Evolutionary conservation across 176 grass and related monocot genomes (phyloP).

Genomic region (Cymbopogon citratus): DNA sequence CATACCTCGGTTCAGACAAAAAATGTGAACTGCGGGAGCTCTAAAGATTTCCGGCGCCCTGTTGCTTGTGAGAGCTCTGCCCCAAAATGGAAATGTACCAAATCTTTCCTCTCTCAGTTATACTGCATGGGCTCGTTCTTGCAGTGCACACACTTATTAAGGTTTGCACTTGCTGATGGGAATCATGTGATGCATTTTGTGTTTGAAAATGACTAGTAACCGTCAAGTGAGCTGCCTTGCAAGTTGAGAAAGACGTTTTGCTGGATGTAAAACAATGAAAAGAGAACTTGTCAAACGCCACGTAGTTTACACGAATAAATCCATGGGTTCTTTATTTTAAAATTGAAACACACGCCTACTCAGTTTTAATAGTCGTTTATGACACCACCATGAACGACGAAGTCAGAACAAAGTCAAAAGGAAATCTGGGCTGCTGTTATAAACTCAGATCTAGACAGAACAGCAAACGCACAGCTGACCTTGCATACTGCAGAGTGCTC

Average conservation of each 20-base stretch:
- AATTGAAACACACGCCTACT: neutral
- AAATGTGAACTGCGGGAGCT: slow-evolving; percentile 1
- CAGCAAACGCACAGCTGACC: slow-evolving; percentile 13
- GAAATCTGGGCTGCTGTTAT: neutral
- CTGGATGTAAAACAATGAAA: neutral
- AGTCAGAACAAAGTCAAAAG: slow-evolving; percentile 6
- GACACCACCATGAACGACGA: neutral
- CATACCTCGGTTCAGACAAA: neutral
- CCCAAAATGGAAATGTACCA: neutral
- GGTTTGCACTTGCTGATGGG: neutral
- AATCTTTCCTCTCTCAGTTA: neutral
- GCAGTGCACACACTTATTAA: neutral
- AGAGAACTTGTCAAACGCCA: neutral
- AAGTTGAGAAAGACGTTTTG: neutral
- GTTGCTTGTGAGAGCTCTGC: neutral
- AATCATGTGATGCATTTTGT: neutral
- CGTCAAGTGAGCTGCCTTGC: neutral
- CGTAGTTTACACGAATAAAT: neutral
- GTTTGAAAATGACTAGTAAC: slow-evolving; percentile 19
- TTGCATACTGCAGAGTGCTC: neutral
- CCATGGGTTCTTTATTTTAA: neutral
- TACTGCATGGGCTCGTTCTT: neutral
- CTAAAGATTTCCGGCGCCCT: neutral
- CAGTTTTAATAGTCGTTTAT: neutral
- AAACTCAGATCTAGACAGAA: slow-evolving; percentile 23